Conservation (phyloP, 2,329 filamentous ascomycete genomes). For the Fusarium begoniae region DNA sequence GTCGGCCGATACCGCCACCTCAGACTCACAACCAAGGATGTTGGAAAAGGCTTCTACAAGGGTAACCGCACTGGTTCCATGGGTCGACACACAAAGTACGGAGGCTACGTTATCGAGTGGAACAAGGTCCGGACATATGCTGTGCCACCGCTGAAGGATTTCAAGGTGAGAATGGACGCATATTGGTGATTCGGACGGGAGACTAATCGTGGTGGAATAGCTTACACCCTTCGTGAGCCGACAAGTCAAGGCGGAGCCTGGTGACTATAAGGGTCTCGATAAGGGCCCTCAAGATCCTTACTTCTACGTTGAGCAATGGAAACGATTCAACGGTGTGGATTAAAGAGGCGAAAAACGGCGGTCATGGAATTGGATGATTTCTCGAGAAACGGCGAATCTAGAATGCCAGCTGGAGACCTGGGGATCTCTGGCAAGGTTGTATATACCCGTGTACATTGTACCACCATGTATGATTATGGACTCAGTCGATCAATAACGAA, state of each 20-base stretch:
- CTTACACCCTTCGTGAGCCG: constrained; percentile 81
- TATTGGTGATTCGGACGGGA: not conserved
- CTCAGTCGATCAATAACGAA: constrained; percentile 12
- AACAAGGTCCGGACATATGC: constrained; percentile 90
- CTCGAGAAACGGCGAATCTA: not conserved
- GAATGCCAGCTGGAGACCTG: constrained; percentile 12
- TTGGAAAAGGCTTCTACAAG: constrained; percentile 96
- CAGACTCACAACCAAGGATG: constrained; percentile 89
- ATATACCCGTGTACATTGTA: constrained; percentile 46
- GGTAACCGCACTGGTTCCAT: constrained; percentile 89
- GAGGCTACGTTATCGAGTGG: constrained; percentile 86
- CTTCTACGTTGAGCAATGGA: constrained; percentile 72
- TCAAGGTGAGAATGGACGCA: constrained; percentile 67
- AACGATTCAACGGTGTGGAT: constrained; percentile 71
- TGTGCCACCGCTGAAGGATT: constrained; percentile 75
- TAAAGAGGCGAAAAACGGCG: constrained; percentile 45
- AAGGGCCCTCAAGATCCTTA: constrained; percentile 68
- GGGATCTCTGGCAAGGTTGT: constrained; percentile 38
- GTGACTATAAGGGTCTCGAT: constrained; percentile 63
- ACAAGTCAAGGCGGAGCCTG: constrained; percentile 62
- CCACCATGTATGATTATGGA: constrained; percentile 45
- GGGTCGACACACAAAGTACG: constrained; percentile 84
- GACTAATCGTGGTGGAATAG: constrained; percentile 54
- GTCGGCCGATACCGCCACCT: constrained; percentile 76
- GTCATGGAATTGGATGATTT: not conserved